These are phyloP conservation scores for Daldinia loculata DNA, from an alignment of 495 filamentous ascomycete species.

Conservation along the genomic window DNA sequence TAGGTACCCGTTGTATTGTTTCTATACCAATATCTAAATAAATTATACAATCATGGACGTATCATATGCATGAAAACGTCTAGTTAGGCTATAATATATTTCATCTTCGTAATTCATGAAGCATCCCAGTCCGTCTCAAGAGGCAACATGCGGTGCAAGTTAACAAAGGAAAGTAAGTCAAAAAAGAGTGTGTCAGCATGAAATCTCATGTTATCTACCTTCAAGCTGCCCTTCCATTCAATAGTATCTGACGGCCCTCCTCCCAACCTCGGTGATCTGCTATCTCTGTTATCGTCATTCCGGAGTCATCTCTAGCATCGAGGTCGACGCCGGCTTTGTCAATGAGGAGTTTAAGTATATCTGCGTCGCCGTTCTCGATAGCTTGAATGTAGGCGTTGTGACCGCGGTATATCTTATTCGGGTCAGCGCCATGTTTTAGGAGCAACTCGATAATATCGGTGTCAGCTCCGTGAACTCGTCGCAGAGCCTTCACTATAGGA, in stretches of 20 bases:
- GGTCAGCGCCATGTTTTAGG: slow-evolving; percentile 61
- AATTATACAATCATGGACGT: too few relatives aligned
- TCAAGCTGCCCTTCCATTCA: slow-evolving; percentile 7
- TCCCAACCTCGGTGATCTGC: slow-evolving; percentile 51
- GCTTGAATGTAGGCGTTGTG: slow-evolving; percentile 63
- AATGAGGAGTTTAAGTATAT: slow-evolving; percentile 55
- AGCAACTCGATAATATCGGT: slow-evolving; percentile 59
- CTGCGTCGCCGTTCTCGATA: slow-evolving; percentile 56
- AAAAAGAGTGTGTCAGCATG: background rate
- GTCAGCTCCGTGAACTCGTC: slow-evolving; percentile 57
- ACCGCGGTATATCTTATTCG: slow-evolving; percentile 63
- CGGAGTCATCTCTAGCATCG: slow-evolving; percentile 50
- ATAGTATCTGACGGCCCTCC: slow-evolving; percentile 45
- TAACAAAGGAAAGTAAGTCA: background rate
- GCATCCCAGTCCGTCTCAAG: background rate
- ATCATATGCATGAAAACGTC: too few relatives aligned
- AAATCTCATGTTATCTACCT: background rate
- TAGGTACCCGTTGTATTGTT: too few relatives aligned
- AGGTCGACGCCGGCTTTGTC: slow-evolving; percentile 56
- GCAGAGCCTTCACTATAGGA: slow-evolving; percentile 63
- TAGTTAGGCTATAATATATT: too few relatives aligned
- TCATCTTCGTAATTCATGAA: background rate
- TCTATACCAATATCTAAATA: too few relatives aligned
- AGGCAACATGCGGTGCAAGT: background rate
- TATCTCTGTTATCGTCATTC: slow-evolving; percentile 50